Evolutionary conservation across 2,329 filamentous ascomycete species (phyloP).

Genomic region (Zymoseptoria crescenta): DNA sequence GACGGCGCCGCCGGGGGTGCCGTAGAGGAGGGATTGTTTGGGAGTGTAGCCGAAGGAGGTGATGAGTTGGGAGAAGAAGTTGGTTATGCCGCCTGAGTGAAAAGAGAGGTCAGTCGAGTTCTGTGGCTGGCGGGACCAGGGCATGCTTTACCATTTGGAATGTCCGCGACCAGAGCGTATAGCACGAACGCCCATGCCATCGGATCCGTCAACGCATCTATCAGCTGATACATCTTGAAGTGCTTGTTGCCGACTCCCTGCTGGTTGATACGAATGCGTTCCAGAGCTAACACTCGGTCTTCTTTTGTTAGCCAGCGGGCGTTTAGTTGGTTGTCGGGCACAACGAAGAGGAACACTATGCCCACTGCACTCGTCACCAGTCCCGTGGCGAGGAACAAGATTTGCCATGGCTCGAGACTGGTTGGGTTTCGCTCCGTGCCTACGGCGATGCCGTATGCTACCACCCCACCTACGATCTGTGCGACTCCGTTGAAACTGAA

Average conservation of each 20-base stretch:
- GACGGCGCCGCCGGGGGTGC: slow-evolving; percentile 57
- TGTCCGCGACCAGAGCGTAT: slow-evolving; percentile 49
- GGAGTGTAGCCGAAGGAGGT: slow-evolving; percentile 57
- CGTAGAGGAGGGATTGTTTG: slow-evolving; percentile 56
- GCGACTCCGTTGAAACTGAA: slow-evolving; percentile 60
- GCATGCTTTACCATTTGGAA: slow-evolving; percentile 43
- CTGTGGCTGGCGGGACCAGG: neutral
- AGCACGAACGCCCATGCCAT: slow-evolving; percentile 55
- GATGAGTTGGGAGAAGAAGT: slow-evolving; percentile 57
- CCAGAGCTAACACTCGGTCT: slow-evolving; percentile 61
- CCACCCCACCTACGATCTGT: slow-evolving; percentile 54
- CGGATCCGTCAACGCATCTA: slow-evolving; percentile 51
- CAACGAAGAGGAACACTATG: slow-evolving; percentile 37
- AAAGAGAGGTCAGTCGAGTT: neutral
- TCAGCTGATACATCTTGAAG: slow-evolving; percentile 48
- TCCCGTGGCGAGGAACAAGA: slow-evolving; percentile 43
- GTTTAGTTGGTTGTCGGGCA: slow-evolving; percentile 55
- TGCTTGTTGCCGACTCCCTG: slow-evolving; percentile 59
- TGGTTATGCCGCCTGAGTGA: slow-evolving; percentile 42
- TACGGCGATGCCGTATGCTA: slow-evolving; percentile 57
- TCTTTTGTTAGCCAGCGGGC: slow-evolving; percentile 55
- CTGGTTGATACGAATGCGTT: slow-evolving; percentile 65
- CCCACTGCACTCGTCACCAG: slow-evolving; percentile 36
- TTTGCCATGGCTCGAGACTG: slow-evolving; percentile 57
- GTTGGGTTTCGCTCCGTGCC: slow-evolving; percentile 50